Evolutionary conservation across 1,139 yeast genomes (phyloP), one percentile per base, ranked within the genome.

Genomic region (Saccharomyces hybrid): DNA sequence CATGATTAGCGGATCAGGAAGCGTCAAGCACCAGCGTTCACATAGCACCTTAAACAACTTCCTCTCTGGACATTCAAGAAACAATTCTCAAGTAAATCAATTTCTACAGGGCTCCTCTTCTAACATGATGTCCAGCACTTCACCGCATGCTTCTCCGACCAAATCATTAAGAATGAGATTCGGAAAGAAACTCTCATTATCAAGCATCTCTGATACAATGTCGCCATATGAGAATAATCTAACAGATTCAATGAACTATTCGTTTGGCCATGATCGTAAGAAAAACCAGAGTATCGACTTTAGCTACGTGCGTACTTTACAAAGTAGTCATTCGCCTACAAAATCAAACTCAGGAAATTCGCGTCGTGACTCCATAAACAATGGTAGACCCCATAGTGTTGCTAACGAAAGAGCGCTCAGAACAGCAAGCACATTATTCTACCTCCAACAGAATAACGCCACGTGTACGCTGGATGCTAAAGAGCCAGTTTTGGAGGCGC

Each of bases 281-380:
- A 59, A 66, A 50, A 65, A 65, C 3, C 59, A 59, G 38, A 61
- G 69, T 54, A 56, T 65, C 41, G 71, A 67, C 55, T 65, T 68
- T 49, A 64, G 64, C 51, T 68, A 67, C 53, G 56, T 68, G 23
- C 23, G 63, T 51, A 57, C 61, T 8, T 51, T 68, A 23, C 71
- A 68, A 56, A 63, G 61, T 8, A 38, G 41, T 34, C 64, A 65
- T 48, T 67, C 71, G 1, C 69, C 73, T 23, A 52, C 59, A 14
- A 64, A 59, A 55, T 61, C 63, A 11, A 50, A 55, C 7, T 54
- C 58, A 6, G 59, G 56, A 13, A 51, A 57, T 23, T 55, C 60
- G 13, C 47, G 53, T 6, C 53, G 32, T 9, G 53, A 55, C n/a
- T 53, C 57, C 5, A 14, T 46, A 13, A 49, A 49, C 23, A 53